These are phyloP conservation scores for Monascus ruber DNA, from an alignment of 2,329 filamentous ascomycete genomes.

Conservation along the genomic window DNA sequence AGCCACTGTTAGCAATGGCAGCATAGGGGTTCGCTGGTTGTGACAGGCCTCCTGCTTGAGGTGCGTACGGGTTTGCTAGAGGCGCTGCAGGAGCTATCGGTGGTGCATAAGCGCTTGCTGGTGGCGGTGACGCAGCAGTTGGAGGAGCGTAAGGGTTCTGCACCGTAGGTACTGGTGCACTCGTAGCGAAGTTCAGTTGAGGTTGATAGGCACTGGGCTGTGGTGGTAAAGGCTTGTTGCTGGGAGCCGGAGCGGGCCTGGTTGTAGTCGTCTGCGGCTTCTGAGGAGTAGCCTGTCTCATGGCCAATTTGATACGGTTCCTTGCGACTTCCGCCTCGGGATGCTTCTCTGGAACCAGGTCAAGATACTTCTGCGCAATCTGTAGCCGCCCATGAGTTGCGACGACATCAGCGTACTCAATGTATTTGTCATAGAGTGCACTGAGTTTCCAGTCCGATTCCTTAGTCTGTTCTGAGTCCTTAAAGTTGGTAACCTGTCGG, in stretches of 20 bases:
- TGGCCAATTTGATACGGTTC: slow-evolving; percentile 74
- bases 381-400: slow-evolving; percentile 78
- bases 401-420: slow-evolving; percentile 91
- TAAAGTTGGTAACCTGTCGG: slow-evolving; percentile 83
- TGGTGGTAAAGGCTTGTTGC: slow-evolving; percentile 28
- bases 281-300: slow-evolving; percentile 47
- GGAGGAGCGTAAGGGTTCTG: slow-evolving; percentile 29
- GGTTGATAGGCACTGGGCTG: slow-evolving; percentile 27
- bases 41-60: not conserved
- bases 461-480: slow-evolving; percentile 62
- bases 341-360: slow-evolving; percentile 72
- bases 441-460: slow-evolving; percentile 79
- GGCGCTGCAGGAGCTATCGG: slow-evolving; percentile 17
- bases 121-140: slow-evolving; percentile 19
- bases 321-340: slow-evolving; percentile 78
- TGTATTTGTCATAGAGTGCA: slow-evolving; percentile 84
- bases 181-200: slow-evolving; percentile 17
- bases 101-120: slow-evolving; percentile 42
- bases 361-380: slow-evolving; percentile 81
- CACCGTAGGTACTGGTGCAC: slow-evolving; percentile 21
- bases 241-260: slow-evolving; percentile 23
- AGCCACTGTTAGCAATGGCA: slow-evolving; percentile 18
- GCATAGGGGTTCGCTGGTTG: slow-evolving; percentile 20
- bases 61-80: slow-evolving; percentile 8
- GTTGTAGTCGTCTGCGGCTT: slow-evolving; percentile 31